Evolutionary conservation across 257 asterid species (phyloP).

Genomic region (Solanum rostratum): DNA sequence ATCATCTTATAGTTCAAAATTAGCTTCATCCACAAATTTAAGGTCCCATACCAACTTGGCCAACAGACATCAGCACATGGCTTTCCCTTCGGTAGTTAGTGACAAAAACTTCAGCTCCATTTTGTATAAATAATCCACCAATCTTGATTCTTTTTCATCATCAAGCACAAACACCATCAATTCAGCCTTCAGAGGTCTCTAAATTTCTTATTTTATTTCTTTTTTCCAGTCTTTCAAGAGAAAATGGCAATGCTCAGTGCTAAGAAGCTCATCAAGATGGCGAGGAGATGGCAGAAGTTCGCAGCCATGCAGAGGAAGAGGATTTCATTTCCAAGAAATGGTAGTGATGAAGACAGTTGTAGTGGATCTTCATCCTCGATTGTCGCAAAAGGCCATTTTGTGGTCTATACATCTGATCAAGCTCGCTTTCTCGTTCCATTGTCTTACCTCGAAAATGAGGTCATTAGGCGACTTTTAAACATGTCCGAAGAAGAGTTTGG

Average conservation of each 20-base stretch:
- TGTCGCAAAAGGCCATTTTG: slow-evolving; percentile 22
- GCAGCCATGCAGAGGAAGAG: background rate
- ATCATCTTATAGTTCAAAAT: background rate
- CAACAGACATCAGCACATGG: background rate
- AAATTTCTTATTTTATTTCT: background rate
- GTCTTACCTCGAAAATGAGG: slow-evolving; percentile 6
- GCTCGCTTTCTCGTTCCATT: slow-evolving; percentile 12
- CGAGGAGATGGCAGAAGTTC: background rate
- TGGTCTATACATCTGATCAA: slow-evolving; percentile 15
- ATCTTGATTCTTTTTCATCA: background rate
- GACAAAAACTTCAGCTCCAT: background rate
- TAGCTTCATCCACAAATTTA: background rate
- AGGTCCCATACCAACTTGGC: background rate
- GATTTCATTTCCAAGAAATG: background rate
- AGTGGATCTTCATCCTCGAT: background rate
- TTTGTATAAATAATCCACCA: background rate
- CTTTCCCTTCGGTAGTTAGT: background rate
- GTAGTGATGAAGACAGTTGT: background rate
- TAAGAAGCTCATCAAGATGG: background rate
- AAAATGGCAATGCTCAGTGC: background rate
- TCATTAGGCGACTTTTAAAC: slow-evolving; percentile 9
- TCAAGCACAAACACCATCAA: background rate
- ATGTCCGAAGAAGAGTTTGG: slow-evolving; percentile 19
- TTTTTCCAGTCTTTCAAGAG: background rate
- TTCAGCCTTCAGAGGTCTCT: background rate